Evolutionary conservation across 129 eudicot species (phyloP), one percentile per base, ranked within the genome.

Genomic region (Escallonia herrerae): DNA sequence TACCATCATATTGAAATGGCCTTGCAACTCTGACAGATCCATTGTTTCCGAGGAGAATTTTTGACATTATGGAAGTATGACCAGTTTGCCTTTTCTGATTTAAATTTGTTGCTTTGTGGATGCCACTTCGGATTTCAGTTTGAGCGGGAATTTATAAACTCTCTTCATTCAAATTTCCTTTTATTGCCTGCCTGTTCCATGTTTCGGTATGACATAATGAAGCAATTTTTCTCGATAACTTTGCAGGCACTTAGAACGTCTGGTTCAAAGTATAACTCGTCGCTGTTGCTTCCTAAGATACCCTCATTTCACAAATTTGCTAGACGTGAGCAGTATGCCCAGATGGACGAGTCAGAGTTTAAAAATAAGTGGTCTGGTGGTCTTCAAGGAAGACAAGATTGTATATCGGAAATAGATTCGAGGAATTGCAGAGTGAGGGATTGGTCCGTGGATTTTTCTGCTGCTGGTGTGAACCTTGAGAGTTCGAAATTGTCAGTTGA

Each of bases 391-490:
- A 78, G 71, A 67, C 97, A 87, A 70, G 97, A 86, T 52, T 81
- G 86, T 66, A 45, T 81, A 77, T 78, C 96, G 15, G 98, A 94
- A 70, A 89, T 89, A 63, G 99, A 94, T 80, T 89, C 99, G 15
- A 80, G 99, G 70, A 94, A 94, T 71, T 94, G 93, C 55, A 80
- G 96, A 64, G 99, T 94, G 38, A 82, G 99, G 76, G 99, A 94
- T 56, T 94, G 99, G 99, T 70, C 95, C 2, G 99, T 86, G 69
- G 99, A 94, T 77, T 94, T 94, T 79, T 82, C 95, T 37, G 91
- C 91, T 58, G 80, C 90, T 46, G 93, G 88, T 63, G 85, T 80
- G 58, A 80, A 88, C 73, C 73, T 85, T 5, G 90, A 83, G 53
- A 82, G 63, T 68, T 82, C 97, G 5, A 91, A 78, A 74, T 57